A percentile compares a stretch with the other conserved stretches of the same genome.
phyloP scores from a whole-genome alignment of 805 yeast genomes.

The Schwanniomyces yamadae region DNA sequence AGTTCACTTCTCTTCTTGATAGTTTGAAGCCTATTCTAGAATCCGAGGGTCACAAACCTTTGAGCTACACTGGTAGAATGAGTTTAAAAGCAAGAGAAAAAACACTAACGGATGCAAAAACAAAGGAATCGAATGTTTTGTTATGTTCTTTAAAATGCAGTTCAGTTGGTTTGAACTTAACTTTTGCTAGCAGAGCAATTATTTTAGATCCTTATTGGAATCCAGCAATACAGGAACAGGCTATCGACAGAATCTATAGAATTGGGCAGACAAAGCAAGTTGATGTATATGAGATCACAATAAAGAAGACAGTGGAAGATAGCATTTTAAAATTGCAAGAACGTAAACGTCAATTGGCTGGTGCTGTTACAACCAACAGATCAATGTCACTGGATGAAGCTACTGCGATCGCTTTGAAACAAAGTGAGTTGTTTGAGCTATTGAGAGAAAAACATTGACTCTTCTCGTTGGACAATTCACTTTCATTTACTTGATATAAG shows the following conservation, averaged over 20 bases:
- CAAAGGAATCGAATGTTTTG: constrained; percentile 33
- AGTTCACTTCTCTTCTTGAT: constrained; percentile 36
- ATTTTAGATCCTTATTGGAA: constrained; percentile 94
- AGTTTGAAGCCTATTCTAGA: constrained; percentile 25
- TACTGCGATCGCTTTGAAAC: too few species aligned
- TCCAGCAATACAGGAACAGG: constrained; percentile 64
- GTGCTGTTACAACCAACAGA: constrained; percentile 64
- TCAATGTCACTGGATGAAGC: constrained; percentile 1
- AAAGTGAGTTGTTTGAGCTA: constrained; percentile 6
- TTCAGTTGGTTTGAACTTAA: constrained; percentile 83
- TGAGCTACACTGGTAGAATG: constrained; percentile 37
- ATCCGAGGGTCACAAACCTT: constrained; percentile 26
- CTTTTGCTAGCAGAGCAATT: constrained; percentile 74
- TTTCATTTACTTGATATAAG: too few species aligned
- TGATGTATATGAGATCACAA: constrained; percentile 68
- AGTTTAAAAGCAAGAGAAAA: constrained; percentile 23
- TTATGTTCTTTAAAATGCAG: constrained; percentile 80
- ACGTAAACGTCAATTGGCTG: constrained; percentile 67
- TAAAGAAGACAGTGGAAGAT: constrained; percentile 76
- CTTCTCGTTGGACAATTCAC: too few species aligned
- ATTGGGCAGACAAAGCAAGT: constrained; percentile 76
- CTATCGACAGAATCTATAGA: constrained; percentile 84
- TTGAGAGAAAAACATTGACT: too few species aligned
- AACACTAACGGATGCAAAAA: constrained; percentile 17
- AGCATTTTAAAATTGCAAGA: constrained; percentile 81